These are phyloP conservation scores for Trichoderma guizhouense DNA, from an alignment of 2,329 filamentous ascomycete genomes.

Conservation along the genomic window DNA sequence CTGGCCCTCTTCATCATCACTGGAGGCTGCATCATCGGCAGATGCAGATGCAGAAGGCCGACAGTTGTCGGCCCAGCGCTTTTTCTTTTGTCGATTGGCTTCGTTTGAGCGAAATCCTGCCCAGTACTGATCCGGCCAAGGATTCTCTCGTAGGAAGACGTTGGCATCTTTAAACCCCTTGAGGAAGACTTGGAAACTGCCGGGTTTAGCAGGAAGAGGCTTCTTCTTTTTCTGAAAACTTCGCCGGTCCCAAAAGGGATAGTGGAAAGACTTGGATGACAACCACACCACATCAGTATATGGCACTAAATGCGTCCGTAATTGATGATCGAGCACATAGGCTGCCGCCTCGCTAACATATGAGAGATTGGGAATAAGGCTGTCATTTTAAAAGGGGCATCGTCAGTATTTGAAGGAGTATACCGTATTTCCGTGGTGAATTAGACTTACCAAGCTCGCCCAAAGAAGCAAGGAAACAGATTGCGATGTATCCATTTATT, in stretches of 20 bases:
- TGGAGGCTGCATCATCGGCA: slow-evolving; percentile 62
- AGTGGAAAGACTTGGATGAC: slow-evolving; percentile 96
- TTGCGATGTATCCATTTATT: slow-evolving; percentile 99
- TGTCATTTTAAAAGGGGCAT: slow-evolving; percentile 26
- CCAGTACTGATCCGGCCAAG: slow-evolving; percentile 89
- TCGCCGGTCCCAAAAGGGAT: slow-evolving; percentile 94
- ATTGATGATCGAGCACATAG: slow-evolving; percentile 86
- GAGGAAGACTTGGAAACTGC: slow-evolving; percentile 95
- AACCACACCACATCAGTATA: slow-evolving; percentile 94
- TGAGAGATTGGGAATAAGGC: slow-evolving; percentile 91
- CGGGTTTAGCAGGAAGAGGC: slow-evolving; percentile 80
- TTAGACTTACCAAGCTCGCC: slow-evolving; percentile 70
- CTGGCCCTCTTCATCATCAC: slow-evolving; percentile 60
- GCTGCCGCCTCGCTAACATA: slow-evolving; percentile 98
- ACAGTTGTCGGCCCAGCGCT: slow-evolving; percentile 78
- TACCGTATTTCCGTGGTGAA: neutral
- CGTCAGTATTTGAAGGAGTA: neutral
- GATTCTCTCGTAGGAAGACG: slow-evolving; percentile 88
- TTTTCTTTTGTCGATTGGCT: slow-evolving; percentile 64
- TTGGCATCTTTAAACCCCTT: slow-evolving; percentile 98
- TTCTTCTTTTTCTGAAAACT: slow-evolving; percentile 86
- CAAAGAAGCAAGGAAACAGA: slow-evolving; percentile 95
- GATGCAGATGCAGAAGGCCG: slow-evolving; percentile 54
- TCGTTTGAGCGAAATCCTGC: slow-evolving; percentile 67
- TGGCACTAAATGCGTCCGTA: slow-evolving; percentile 88